Evolutionary conservation across 495 filamentous ascomycete species (phyloP), one percentile per base, ranked within the genome.

Genomic region (Penicillium longicatenatum): DNA sequence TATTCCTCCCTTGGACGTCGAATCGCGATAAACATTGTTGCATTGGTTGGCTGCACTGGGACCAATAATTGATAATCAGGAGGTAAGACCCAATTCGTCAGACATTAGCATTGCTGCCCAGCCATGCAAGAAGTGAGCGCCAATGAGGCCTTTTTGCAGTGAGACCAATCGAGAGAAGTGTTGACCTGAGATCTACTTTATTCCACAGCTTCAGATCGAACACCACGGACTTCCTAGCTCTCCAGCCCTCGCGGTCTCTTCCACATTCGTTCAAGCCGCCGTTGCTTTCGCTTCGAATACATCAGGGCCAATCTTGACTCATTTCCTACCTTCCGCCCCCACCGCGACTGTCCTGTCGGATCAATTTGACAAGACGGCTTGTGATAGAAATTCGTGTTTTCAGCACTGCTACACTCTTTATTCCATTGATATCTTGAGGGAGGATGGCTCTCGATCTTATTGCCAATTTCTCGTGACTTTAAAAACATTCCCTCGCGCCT

Each of bases 21-120:
- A 17, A 24, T 45, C 21, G 46, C 50, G 55, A 58, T 57, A 52
- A 56, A 57, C 53, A 61, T 43, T 49, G 42, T 22, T 17, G 37
- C 37, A 39, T 39, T 39, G 37, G 37, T 39, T 42, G 39, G 37
- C 35, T 12, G 45, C 26, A 9, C 22, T 43, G 37, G 14, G 33
- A 24, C 26, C 21, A 46, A 22, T 46, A 24, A 17, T 16, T 4
- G 14, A 39, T 39, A 39, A 39, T n/a, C 37, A 39, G 16, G 3
- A 39, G 37, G 37, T 39, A 39, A 39, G 37, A 39, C 17, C 16
- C 37, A n/a, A 17, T 39, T 39, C 14, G 37, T 39, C 37, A 39
- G 31, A 39, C 17, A 26, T 26, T 26, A 39, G 14, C 14, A n/a
- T 17, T 39, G 14, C 6, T n/a, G 37, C 14, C 37, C 16, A n/a